Evolutionary conservation across 192 early-diverging fungal species (phyloP), one percentile per base, ranked within the genome.

Genomic region (Entomortierella lignicola): DNA sequence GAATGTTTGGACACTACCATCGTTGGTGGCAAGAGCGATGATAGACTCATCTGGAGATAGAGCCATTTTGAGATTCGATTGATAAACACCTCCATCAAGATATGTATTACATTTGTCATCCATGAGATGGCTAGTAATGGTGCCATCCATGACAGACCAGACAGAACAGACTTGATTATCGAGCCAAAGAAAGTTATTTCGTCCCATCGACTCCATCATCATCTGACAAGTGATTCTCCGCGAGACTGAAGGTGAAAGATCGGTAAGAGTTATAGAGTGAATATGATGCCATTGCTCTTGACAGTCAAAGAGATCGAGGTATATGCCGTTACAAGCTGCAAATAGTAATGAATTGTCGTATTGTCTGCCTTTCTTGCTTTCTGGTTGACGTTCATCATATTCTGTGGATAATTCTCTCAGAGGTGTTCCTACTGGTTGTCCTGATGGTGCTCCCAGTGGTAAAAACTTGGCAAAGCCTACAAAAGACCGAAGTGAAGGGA

Each of bases 211-310:
- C 1, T 77, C 66, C 66, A 77, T 69, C 74, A 77, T 77, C 60
- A 77, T 63, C 61, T 77, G 67, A 59, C 66, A 77, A 30, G 66
- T 77, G 60, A 77, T 69, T 18, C 74, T 57, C 27, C 74, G 30
- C 2, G 74, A 69, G 4, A 77, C 44, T 17, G 74, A 69, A 4
- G 60, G 66, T 18, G 55, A 44, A 26, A 77, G 74, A 18, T 77
- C 66, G 6, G 30, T 54, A 17, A 77, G 39, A 2, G 53, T 64
- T 34, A 77, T 69, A 12, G 66, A 67, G 55, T 77, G 66, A 1
- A 44, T 43, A 25, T 54, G 74, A 13, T 34, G 43, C 74, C 74
- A 77, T 13, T 52, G 51, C 15, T 44, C 57, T 15, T 69, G 52
- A 0, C 55, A 61, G 39, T 63, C 55, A 52, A 58, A 77, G 6